A percentile compares a stretch with the other conserved stretches of the same genome.
These are phyloP conservation scores for Magnusiomyces magnusii DNA, from an alignment of 1,139 yeast genomes.

Conservation along the genomic window DNA sequence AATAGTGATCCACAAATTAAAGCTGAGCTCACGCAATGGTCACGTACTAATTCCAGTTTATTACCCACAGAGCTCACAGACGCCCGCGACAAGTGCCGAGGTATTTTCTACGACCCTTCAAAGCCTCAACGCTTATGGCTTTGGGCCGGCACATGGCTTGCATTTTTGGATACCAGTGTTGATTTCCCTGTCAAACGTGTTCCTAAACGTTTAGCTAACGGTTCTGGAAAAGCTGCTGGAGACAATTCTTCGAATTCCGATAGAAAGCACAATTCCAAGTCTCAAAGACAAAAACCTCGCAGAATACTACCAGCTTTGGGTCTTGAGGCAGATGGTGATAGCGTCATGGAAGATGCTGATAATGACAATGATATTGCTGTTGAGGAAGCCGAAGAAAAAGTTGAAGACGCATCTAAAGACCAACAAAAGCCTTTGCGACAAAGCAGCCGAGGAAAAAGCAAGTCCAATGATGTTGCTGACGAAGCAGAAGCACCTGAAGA, in stretches of 20 bases:
- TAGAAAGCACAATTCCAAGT: neutral
- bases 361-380: too few relatives aligned
- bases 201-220: slow-evolving; percentile 33
- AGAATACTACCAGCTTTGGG: neutral
- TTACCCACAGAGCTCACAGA: slow-evolving; percentile 59
- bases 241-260: slow-evolving; percentile 31
- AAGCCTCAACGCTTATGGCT: slow-evolving; percentile 56
- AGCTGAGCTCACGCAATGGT: slow-evolving; percentile 59
- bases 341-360: neutral
- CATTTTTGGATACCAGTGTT: slow-evolving; percentile 59
- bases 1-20: slow-evolving; percentile 3
- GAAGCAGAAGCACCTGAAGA: neutral
- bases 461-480: neutral
- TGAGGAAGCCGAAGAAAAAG: slow-evolving; percentile 30
- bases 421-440: neutral
- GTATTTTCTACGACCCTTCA: slow-evolving; percentile 45
- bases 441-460: slow-evolving; percentile 1
- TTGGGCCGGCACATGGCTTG: slow-evolving; percentile 82
- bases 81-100: slow-evolving; percentile 65
- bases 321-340: slow-evolving; percentile 5
- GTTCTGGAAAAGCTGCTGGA: slow-evolving; percentile 29
- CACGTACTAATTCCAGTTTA: slow-evolving; percentile 56
- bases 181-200: slow-evolving; percentile 28
- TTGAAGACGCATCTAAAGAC: neutral
- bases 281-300: slow-evolving; percentile 22